Evolutionary conservation across 345 rosid genomes (phyloP), one percentile per base, ranked within the genome.

Genomic region (Populus euphratica): DNA sequence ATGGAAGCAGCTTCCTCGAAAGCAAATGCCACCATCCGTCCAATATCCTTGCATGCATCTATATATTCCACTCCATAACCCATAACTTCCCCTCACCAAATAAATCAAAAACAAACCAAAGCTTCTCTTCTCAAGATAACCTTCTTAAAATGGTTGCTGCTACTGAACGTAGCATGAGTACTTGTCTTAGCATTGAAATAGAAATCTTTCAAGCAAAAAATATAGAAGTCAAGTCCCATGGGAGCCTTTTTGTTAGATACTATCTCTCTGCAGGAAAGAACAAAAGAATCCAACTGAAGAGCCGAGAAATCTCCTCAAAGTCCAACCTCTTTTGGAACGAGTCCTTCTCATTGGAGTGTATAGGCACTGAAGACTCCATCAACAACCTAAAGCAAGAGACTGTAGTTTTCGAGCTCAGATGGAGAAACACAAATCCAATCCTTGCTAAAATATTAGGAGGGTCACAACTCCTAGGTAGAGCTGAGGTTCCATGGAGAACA

Each of bases 141-240:
- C 20, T 52, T 21, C 2, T 41, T 43, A 12, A 63, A n/a, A 88
- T 88, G 90, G 91, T 85, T 76, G 73, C 76, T 68, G 44, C 74
- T 76, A 49, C 78, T 35, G 41, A 31, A 41, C n/a, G 63, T 49
- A 44, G 43, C 41, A 66, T 74, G 64, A 13, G 47, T 10, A 68
- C 85, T 44, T 86, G 89, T 62, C 84, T 91, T 74, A 83, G 81
- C 77, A 91, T 85, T 62, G 81, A 95, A 79, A 75, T 95, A 72
- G 86, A 74, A 72, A 85, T 95, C 84, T 31, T 83, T 56, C 85
- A 89, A 83, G 98, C 97, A 71, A 93, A 87, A 80, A 93, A 91
- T 87, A 79, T 85, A 62, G 87, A 87, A 47, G 5, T 78, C 78
- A 87, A 80, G 64, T 77, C 88, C 50, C 68, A 79, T 10, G 87